Base-by-base conservation (phyloP, 2,329 filamentous ascomycete species). In the Colletotrichum sp. region DNA sequence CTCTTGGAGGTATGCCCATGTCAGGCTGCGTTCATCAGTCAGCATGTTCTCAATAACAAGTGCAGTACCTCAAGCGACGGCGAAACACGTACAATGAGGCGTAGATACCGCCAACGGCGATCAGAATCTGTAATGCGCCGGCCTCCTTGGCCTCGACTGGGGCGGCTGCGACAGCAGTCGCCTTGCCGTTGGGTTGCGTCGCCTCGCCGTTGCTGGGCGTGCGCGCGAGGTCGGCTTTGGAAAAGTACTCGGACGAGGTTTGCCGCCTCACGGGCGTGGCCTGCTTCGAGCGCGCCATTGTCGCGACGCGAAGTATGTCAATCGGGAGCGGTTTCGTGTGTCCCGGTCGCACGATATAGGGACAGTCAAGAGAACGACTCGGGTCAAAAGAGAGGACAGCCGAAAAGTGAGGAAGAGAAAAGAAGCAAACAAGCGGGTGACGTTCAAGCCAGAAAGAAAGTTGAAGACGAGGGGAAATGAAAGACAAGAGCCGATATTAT, bases 1-100 rank as follows among this genome's bases (percentile, higher is more conserved):
- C 86, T 99, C 97, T 89, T 99, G 97, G 77, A 99, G 94, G 79
- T 98, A 93, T 28, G 95, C 97, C 97, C 97, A 99, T 39, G 96
- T 98, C 69, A 99, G 88, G 87, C 96, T 96, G 77, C 12, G 8
- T 10, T 13, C 16, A 26, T 59, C 32, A 43, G 61, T 64, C 61
- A 28, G n/a, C n/a, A 52, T 7, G 0, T 24, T 21, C 12, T 52
- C n/a, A 6, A 52, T 7, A 21, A 6, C 43, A 13, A 1, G 3
- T 52, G n/a, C 4, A 52, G 43, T 13, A n/a, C 43, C 6, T 52
- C n/a, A 13, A 52, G 43, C 43, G 43, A 64, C 61, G 14, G 8
- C 13, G n/a, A 7, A 64, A 26, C 34, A 86, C 91, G 82, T 91
- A 98, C 96, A 99, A 99, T 43, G 96, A 98, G 43, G 94, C 95